These are phyloP conservation scores for Coelastrella sp. DNA, from an alignment of 139 green algal genomes.

Conservation along the genomic window DNA sequence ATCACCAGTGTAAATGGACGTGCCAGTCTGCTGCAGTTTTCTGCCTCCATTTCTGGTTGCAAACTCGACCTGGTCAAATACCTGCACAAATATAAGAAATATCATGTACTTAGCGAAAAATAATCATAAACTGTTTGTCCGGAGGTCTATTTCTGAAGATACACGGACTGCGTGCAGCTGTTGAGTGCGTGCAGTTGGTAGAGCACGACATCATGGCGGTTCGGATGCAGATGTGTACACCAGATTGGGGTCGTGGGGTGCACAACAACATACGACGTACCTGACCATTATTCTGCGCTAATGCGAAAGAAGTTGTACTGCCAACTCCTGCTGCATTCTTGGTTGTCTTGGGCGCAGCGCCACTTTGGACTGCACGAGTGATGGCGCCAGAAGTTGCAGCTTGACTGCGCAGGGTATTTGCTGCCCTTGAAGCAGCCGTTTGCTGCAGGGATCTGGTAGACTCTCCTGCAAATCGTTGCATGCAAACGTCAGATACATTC, in stretches of 20 bases:
- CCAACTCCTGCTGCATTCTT: neutral
- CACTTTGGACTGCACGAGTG: neutral
- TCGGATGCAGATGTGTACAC: neutral
- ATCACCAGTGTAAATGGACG: slow-evolving; percentile 1
- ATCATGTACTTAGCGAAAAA: neutral
- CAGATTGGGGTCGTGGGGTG: too few species aligned
- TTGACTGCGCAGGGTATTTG: neutral
- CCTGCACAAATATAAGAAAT: neutral
- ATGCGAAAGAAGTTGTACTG: neutral
- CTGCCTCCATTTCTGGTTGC: neutral
- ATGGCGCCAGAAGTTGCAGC: neutral
- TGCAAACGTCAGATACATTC: too few species aligned
- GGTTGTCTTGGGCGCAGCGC: neutral
- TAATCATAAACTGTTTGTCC: neutral
- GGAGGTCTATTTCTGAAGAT: neutral
- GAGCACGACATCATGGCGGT: neutral
- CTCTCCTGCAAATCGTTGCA: too few species aligned
- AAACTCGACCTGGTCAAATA: slow-evolving; percentile 1
- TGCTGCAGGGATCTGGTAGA: too few species aligned
- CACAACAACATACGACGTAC: neutral
- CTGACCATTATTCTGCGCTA: neutral
- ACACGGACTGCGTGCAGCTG: too few species aligned
- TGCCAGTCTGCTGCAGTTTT: neutral
- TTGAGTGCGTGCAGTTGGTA: too few species aligned
- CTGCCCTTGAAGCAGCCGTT: too few species aligned